Evolutionary conservation across 768 basidiomycete species (phyloP).

Genomic region (Lactarius vividus): DNA sequence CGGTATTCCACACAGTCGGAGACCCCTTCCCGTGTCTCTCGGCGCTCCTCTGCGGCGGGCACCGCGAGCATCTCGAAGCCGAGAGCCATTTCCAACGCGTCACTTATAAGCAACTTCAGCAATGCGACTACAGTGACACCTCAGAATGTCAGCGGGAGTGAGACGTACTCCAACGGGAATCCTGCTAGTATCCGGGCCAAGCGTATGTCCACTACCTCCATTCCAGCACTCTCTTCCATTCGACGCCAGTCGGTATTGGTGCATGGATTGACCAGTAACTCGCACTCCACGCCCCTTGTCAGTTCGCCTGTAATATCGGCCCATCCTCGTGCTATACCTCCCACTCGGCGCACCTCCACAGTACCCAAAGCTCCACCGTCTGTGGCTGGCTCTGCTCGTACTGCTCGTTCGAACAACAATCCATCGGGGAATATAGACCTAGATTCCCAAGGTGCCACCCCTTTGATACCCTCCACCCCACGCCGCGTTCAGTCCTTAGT

Average conservation of each 20-base stretch:
- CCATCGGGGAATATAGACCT: constrained; percentile 26
- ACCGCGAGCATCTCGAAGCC: constrained; percentile 46
- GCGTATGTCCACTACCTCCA: constrained; percentile 33
- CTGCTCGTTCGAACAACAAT: constrained; percentile 30
- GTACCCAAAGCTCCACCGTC: constrained; percentile 32
- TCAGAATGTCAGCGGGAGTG: constrained; percentile 27
- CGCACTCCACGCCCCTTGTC: constrained; percentile 28
- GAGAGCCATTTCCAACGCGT: constrained; percentile 51
- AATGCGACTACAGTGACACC: constrained; percentile 47
- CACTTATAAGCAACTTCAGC: constrained; percentile 41
- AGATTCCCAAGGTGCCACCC: constrained; percentile 22
- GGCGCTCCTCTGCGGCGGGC: constrained; percentile 45
- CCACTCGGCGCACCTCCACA: constrained; percentile 13
- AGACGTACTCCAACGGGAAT: constrained; percentile 32
- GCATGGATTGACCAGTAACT: constrained; percentile 29
- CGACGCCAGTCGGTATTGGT: constrained; percentile 29
- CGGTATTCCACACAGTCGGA: constrained; percentile 44
- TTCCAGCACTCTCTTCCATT: constrained; percentile 29
- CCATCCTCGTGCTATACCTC: constrained; percentile 27
- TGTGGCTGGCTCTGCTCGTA: constrained; percentile 31
- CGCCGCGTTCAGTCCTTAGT: constrained; percentile 49
- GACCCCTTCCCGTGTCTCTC: constrained; percentile 51
- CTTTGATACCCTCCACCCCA: constrained; percentile 33
- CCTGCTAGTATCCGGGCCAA: constrained; percentile 40
- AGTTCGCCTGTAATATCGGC: constrained; percentile 33